Conservation (phyloP, 352 stramenopile genomes). For the Phytophthora macrochlamydospora region DNA sequence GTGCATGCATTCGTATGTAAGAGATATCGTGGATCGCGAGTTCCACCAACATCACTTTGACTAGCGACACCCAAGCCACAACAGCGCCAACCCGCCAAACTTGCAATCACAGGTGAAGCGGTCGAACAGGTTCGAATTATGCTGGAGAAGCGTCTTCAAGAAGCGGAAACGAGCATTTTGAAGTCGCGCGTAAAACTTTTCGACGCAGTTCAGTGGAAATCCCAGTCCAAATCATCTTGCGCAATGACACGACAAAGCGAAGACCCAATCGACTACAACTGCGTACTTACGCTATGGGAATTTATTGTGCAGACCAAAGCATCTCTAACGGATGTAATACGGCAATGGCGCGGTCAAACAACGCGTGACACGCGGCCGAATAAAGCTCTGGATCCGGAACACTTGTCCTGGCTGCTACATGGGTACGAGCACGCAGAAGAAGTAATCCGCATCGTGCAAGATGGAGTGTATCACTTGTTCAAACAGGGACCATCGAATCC, state of each 20-base stretch:
- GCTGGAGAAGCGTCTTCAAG: too few species aligned
- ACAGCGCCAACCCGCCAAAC: background rate
- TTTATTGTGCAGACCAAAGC: background rate
- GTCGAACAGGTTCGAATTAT: too few species aligned
- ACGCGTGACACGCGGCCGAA: background rate
- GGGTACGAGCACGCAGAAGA: background rate
- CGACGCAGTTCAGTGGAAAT: too few species aligned
- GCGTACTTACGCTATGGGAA: background rate
- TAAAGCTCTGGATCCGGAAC: background rate
- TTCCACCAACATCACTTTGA: background rate
- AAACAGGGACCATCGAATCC: background rate
- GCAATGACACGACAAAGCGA: background rate
- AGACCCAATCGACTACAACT: background rate
- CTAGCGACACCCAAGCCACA: background rate
- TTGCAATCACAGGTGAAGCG: too few species aligned
- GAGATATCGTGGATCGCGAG: slow-evolving; percentile 1
- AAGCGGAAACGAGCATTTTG: too few species aligned
- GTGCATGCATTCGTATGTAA: background rate
- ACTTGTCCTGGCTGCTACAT: background rate
- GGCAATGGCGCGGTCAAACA: background rate
- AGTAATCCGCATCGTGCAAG: background rate
- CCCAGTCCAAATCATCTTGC: too few species aligned
- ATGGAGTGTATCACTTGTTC: background rate
- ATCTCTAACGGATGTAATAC: background rate
- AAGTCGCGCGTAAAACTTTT: too few species aligned